These are phyloP conservation scores for Pyrenula massariospora DNA, from an alignment of 495 filamentous ascomycete species.

Conservation along the genomic window DNA sequence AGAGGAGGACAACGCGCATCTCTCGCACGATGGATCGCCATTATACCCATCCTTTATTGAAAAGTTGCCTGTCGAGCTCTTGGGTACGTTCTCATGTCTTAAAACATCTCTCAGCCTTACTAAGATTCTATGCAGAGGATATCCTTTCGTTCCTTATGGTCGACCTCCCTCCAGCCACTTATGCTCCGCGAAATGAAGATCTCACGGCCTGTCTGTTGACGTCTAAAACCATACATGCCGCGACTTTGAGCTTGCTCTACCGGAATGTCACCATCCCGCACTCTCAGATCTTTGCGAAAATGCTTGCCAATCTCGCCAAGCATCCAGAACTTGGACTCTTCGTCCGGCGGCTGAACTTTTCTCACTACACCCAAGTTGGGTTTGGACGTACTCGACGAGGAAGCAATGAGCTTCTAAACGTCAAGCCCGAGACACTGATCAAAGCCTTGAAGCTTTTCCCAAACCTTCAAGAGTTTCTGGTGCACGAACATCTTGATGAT, in stretches of 20 bases:
- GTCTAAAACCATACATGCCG: conserved; percentile 62
- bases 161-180: conserved; percentile 67
- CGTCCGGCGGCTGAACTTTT: conserved; percentile 75
- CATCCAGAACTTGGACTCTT: conserved; percentile 66
- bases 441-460: conserved; percentile 66
- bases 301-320: conserved; percentile 55
- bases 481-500: conserved; percentile 75
- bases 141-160: conserved; percentile 66
- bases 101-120: conserved; percentile 2
- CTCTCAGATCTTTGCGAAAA: conserved; percentile 78
- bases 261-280: conserved; percentile 77
- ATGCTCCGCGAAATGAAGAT: conserved; percentile 71
- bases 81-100: conserved; percentile 42
- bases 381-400: conserved; percentile 70
- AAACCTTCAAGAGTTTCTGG: conserved; percentile 67
- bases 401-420: conserved; percentile 67
- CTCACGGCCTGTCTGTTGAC: conserved; percentile 67
- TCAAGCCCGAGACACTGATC: conserved; percentile 66
- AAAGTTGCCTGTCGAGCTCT: conserved; percentile 56
- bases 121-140: conserved; percentile 38
- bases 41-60: conserved; percentile 32
- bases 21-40: neutral
- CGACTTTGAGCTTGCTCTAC: conserved; percentile 69
- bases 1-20: neutral
- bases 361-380: conserved; percentile 76